Conservation (phyloP, 331 rosid species). For the Quercus tomentella region DNA sequence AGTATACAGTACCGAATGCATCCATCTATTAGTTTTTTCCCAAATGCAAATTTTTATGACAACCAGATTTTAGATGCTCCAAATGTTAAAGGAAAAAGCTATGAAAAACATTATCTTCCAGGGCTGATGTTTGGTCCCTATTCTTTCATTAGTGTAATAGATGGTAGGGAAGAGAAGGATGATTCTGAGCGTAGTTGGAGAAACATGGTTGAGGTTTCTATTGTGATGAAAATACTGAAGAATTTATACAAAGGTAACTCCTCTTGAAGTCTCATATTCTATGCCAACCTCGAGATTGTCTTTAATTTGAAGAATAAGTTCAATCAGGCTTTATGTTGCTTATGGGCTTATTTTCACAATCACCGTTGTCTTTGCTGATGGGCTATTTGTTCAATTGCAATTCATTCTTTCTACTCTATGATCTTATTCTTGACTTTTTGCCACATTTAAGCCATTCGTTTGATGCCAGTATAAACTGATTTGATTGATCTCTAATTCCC, state of each 20-base stretch:
- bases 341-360: too few species aligned
- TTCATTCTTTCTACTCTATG: neutral
- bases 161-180: constrained; percentile 57
- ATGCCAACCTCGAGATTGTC: too few species aligned
- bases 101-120: constrained; percentile 38
- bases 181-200: constrained; percentile 51
- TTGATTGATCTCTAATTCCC: neutral
- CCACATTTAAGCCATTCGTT: neutral
- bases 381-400: neutral
- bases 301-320: too few species aligned
- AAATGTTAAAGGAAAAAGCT: constrained; percentile 31
- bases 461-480: neutral
- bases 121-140: constrained; percentile 65
- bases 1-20: constrained; percentile 71
- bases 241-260: constrained; percentile 49
- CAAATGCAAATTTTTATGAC: constrained; percentile 51
- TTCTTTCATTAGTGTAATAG: constrained; percentile 53
- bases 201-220: constrained; percentile 68
- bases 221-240: constrained; percentile 38
- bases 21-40: constrained; percentile 66
- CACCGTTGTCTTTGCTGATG: too few species aligned
- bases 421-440: neutral
- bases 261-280: neutral
- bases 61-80: constrained; percentile 49
- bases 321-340: too few species aligned